phyloP scores from a whole-genome alignment of 345 rosid genomes.

The Theobroma cacao region DNA sequence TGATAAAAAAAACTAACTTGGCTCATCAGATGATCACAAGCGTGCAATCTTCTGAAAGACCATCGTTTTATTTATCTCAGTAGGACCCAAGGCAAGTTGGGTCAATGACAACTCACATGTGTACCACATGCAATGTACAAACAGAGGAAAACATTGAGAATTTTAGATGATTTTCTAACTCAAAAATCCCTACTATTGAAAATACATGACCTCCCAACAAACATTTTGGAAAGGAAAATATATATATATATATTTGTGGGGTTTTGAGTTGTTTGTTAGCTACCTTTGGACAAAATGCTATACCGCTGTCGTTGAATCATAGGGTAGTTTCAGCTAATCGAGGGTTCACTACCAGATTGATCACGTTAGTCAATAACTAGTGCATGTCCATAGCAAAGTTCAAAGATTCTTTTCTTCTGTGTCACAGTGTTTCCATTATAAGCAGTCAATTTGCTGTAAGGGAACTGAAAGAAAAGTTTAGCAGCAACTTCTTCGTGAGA shows the following conservation, averaged over 20 bases:
- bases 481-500: neutral
- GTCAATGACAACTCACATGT: constrained; percentile 15
- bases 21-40: neutral
- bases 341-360: no score
- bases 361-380: no score
- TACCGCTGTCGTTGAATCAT: neutral
- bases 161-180: neutral
- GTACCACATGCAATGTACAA: neutral
- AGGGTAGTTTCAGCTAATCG: neutral
- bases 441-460: neutral
- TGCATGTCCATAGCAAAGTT: no score
- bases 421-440: neutral
- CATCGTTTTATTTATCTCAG: neutral
- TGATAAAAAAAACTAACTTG: constrained; percentile 1
- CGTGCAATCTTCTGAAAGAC: constrained; percentile 4
- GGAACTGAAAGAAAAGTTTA: neutral
- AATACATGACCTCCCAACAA: neutral
- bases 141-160: neutral
- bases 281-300: neutral
- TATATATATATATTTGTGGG: no score
- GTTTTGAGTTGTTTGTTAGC: neutral
- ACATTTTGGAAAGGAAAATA: neutral
- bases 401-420: neutral
- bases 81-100: constrained; percentile 9
- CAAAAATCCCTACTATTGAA: neutral